Base-by-base conservation (phyloP, 139 green algal species). In the Eudorina sp. region DNA sequence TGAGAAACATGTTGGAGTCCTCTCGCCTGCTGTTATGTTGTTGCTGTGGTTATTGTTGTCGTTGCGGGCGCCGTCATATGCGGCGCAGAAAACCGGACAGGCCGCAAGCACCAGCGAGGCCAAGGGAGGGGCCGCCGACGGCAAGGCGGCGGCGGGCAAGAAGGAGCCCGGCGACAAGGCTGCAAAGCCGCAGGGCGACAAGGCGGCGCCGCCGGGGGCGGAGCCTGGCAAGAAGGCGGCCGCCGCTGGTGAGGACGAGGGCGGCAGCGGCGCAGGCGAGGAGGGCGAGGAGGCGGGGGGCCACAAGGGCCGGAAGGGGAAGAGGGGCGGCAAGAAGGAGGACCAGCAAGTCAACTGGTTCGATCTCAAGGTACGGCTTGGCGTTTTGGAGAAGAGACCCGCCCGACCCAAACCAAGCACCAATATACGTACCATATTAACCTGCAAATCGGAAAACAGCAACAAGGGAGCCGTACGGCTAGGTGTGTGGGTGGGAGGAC, bases 301-400 rank as follows among this genome's bases (percentile, higher is more conserved):
- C n/a, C 53, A 58, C 72, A 81, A 29, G 43, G 73, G 43, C 31
- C 66, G 45, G 72, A 90, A 80, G 51, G 34, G 19, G 43, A 53
- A 68, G 16, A 53, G 81, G 53, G 79, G 77, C 25, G 73, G 27
- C n/a, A 78, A 72, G 40, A 83, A 75, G 55, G 46, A 88, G 34
- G 43, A 93, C 43, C 40, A 90, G 73, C 83, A 43, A 29, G 48
- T 60, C 18, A 85, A 84, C 38, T 98, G 97, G 97, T 96, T 97
- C 80, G 93, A 97, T n/a, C 89, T 98, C 18, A 97, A 97, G 89
- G 90, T 86, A 34, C 31, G 66, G 38, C 5, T 34, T 66, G 55
- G 55, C 29, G 55, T 11, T 5, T 66, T 66, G n/a, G n/a, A n/a
- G n/a, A n/a, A n/a, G n/a, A n/a, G n/a, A n/a, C n/a, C n/a, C n/a